These are phyloP conservation scores for Apiotrichum montevideense DNA, from an alignment of 1,284 basidiomycete genomes.

Conservation along the genomic window DNA sequence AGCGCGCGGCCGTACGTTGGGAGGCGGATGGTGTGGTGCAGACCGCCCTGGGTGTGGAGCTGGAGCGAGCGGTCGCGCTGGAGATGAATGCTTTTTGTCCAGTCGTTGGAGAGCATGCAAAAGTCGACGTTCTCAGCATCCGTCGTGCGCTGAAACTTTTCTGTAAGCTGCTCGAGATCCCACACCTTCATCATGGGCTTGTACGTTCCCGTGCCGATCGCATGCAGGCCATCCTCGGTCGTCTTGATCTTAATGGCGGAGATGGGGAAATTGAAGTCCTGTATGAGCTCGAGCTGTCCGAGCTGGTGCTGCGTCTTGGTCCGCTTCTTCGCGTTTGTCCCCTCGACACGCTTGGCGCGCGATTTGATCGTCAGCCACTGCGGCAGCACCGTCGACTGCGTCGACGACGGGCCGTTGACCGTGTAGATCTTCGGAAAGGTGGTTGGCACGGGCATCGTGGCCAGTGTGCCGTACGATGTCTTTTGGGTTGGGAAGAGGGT, in stretches of 20 bases:
- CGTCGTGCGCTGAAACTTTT: conserved; percentile 94
- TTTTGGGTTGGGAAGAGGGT: neutral
- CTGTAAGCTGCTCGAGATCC: conserved; percentile 85
- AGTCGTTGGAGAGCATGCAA: conserved; percentile 90
- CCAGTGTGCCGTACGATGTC: neutral
- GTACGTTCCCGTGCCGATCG: conserved; percentile 92
- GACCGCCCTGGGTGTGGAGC: conserved; percentile 88
- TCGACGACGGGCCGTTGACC: conserved; percentile 76
- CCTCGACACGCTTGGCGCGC: conserved; percentile 26
- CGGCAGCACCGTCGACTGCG: conserved; percentile 75
- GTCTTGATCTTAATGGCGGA: conserved; percentile 87
- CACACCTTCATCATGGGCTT: conserved; percentile 97
- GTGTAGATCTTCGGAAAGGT: conserved; percentile 72
- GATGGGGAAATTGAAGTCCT: conserved; percentile 95
- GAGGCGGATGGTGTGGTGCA: conserved; percentile 88
- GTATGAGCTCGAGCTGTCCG: conserved; percentile 69
- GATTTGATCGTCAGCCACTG: conserved; percentile 76
- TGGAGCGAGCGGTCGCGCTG: conserved; percentile 94
- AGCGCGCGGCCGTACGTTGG: conserved; percentile 88
- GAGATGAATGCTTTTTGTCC: conserved; percentile 97
- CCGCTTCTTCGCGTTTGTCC: conserved; percentile 37
- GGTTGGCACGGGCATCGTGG: conserved; percentile 22
- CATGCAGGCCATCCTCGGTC: conserved; percentile 85
- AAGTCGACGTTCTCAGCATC: conserved; percentile 98
- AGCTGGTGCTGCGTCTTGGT: conserved; percentile 43